Evolutionary conservation across 148 eudicot genomes (phyloP), one percentile per base, ranked within the genome.

Genomic region (Drosera capensis): DNA sequence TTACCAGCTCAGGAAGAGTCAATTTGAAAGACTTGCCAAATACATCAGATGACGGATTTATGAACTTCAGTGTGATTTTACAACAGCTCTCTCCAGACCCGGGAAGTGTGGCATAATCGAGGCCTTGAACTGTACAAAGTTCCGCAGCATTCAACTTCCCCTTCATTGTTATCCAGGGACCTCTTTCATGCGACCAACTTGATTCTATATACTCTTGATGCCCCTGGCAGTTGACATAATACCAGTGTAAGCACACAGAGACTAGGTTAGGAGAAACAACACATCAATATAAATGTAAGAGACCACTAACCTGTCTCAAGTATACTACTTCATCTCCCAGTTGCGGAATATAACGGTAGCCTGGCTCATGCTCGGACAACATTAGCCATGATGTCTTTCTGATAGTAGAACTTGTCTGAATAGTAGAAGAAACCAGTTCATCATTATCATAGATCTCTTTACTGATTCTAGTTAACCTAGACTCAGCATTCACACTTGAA

Each of bases 51-150:
- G 68, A 72, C 24, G 52, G 52, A 58, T 84, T 93, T 4, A 58
- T 63, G 58, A 90, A 75, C 54, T 59, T 66, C 6, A 90, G 87
- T 6, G 65, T 54, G 48, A 90, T 60, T 52, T 70, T 76, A 65
- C 97, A 90, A 67, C 93, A 80, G 73, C 84, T 75, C 34, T 83
- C 97, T 34, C 97, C 97, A 23, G 97, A 90, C 20, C 95, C 95
- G 19, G 75, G 66, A 45, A 55, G 51, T 8, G 61, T 25, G 23
- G 73, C 63, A 47, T 90, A 90, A 48, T 65, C 60, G 17, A 90
- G 73, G 30, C 49, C 59, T 54, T 75, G 74, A 45, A 90, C 68
- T 29, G 51, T 46, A 60, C 97, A 90, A 50, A 61, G 43, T 57
- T 84, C 97, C 21, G 75, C 93, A 23, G 75, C 84, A 42, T 71